Evolutionary conservation across 306 rosid genomes (phyloP), one percentile per base, ranked within the genome.

Genomic region (Pyrus bretschneideri): DNA sequence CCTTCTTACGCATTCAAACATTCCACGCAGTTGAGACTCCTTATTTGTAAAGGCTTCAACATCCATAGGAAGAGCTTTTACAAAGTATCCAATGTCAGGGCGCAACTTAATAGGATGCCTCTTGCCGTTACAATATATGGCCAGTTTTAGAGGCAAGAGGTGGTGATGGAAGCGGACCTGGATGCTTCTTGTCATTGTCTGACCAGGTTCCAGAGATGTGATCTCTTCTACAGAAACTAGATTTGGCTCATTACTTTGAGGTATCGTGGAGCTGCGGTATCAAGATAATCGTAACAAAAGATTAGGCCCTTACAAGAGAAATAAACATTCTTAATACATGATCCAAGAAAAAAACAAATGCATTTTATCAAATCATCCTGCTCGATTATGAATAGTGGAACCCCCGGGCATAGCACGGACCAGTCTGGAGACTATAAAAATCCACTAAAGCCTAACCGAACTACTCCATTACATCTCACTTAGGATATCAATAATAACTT

Each of bases 1-100:
- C 98, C 98, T 96, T 85, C 99, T 89, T 70, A 71, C 76, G 68
- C 90, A 92, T 85, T 96, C 99, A 81, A 90, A 95, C 97, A 95
- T 92, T 85, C 97, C 97, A n/a, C 82, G 95, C 60, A 96, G 98
- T 61, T 59, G 87, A 79, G 96, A 90, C 82, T 87, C 99, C 80
- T 85, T 87, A 33, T 81, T 80, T 68, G 83, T 84, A 85, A 90
- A 96, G 79, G 79, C 83, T 76, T 88, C 93, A 52, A 75, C 74
- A 71, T 79, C 90, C 84, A 96, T 71, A 4, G 89, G 86, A 74
- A 89, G 90, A 42, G 97, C 89, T 78, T 85, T 89, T 49, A 96
- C 85, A 63, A 96, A 92, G 84, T 91, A 96, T 76, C 97, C 99
- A 76, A 96, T 91, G 81, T 92, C 98, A 14, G 99, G 99, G 85